Evolutionary conservation across 192 early-diverging fungal species (phyloP).

Genomic region (Physocladia obscura): DNA sequence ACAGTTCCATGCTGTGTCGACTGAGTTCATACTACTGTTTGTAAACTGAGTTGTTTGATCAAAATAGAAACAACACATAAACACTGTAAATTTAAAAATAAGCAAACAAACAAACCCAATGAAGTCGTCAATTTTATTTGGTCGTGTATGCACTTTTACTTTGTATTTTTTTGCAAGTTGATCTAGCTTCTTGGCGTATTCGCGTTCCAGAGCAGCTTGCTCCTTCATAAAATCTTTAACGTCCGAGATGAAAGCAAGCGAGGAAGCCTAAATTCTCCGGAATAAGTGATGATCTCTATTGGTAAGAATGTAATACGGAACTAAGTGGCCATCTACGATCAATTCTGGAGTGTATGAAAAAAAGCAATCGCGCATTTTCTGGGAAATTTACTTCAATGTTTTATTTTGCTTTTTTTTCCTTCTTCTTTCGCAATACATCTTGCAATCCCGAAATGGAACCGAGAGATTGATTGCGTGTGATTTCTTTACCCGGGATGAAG

Average conservation of each 20-base stretch:
- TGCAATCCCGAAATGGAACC: too few relatives aligned
- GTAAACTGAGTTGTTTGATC: not conserved
- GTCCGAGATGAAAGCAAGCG: constrained; percentile 63
- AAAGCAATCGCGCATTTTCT: too few relatives aligned
- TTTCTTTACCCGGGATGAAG: too few relatives aligned
- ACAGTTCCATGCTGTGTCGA: constrained; percentile 56
- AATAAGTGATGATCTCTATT: not conserved
- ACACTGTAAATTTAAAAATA: too few relatives aligned
- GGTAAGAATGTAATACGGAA: not conserved
- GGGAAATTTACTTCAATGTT: too few relatives aligned
- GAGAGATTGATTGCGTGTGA: too few relatives aligned
- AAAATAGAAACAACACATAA: not conserved
- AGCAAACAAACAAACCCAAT: not conserved
- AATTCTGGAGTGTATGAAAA: constrained; percentile 23
- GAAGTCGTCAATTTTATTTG: not conserved
- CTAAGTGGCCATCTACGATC: constrained; percentile 15
- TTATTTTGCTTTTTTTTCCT: too few relatives aligned
- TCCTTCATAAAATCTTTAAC: constrained; percentile 73
- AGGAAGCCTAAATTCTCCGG: constrained; percentile 30
- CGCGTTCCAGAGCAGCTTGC: constrained; percentile 65
- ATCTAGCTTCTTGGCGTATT: constrained; percentile 70
- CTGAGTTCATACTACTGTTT: too few relatives aligned
- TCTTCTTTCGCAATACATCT: too few relatives aligned
- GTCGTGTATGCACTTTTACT: constrained; percentile 8
- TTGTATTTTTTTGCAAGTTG: constrained; percentile 60